A percentile compares a stretch with the other conserved stretches of the same genome.
Evolutionary conservation across 2,329 filamentous ascomycete genomes (phyloP).

Genomic region (Ophiostoma perfectum): DNA sequence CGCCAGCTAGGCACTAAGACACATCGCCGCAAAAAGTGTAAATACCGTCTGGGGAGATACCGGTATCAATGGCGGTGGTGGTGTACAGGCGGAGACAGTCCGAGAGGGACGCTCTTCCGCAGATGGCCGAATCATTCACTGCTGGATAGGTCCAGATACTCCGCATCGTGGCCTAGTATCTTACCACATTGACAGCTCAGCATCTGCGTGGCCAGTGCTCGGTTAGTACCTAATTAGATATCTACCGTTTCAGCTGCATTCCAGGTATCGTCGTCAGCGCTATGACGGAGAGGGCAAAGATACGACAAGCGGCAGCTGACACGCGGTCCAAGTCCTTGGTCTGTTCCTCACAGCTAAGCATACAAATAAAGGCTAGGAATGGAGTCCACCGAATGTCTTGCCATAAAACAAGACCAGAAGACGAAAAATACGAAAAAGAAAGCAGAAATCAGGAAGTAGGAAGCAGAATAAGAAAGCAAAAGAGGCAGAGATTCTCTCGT

Average conservation of each 20-base stretch:
- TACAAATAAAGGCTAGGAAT: background rate
- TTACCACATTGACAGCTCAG: too few relatives aligned
- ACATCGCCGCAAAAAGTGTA: conserved; percentile 3
- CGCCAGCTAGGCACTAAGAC: conserved; percentile 1
- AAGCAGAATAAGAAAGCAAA: background rate
- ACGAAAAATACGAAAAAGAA: background rate
- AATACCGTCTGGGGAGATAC: background rate
- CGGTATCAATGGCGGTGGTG: background rate
- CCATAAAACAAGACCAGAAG: conserved; percentile 2
- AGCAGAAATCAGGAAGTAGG: background rate
- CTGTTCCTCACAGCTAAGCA: background rate
- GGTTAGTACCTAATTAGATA: too few relatives aligned
- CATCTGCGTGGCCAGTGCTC: too few relatives aligned
- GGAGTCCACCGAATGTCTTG: conserved; percentile 5
- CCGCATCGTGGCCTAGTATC: too few relatives aligned
- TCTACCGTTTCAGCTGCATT: too few relatives aligned
- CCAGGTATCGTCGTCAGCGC: background rate
- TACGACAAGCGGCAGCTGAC: background rate
- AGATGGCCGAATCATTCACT: too few relatives aligned
- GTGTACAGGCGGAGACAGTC: too few relatives aligned
- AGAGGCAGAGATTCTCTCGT: background rate
- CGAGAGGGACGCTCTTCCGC: background rate
- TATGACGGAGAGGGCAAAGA: conserved; percentile 6
- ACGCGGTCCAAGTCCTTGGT: background rate
- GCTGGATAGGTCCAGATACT: too few relatives aligned